Percentiles rank a stretch among this genome's conserved stretches.
These are phyloP conservation scores for Melampsora americana DNA, from an alignment of 1,284 basidiomycete species.

Conservation along the genomic window DNA sequence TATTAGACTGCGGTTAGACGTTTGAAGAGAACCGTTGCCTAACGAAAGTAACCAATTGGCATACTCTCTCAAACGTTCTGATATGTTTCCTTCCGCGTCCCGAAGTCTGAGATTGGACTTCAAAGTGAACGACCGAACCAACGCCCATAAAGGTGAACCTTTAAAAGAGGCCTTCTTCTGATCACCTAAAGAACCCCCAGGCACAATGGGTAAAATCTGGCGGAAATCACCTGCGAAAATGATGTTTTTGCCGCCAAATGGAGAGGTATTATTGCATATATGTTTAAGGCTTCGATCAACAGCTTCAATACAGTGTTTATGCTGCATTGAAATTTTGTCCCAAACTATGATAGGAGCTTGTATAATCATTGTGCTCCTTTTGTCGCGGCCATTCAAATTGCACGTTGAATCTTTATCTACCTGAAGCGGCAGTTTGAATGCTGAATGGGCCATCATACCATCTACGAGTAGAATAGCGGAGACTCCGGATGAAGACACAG, in stretches of 20 bases:
- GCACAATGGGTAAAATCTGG: conserved; percentile 3
- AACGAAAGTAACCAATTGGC: neutral
- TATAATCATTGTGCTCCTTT: neutral
- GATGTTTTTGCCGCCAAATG: neutral
- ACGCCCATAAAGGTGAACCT: neutral
- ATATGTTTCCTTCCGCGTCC: neutral
- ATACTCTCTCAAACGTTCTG: neutral
- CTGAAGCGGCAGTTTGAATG: neutral
- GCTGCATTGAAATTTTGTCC: conserved; percentile 14
- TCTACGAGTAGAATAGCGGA: neutral
- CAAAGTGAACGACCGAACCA: neutral
- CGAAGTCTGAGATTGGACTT: neutral
- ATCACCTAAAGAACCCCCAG: neutral
- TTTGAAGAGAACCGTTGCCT: neutral
- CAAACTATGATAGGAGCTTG: conserved; percentile 4
- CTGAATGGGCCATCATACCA: neutral
- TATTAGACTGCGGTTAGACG: no score
- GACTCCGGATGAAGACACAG: conserved; percentile 8
- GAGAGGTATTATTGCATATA: neutral
- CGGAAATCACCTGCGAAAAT: conserved; percentile 5
- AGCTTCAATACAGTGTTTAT: neutral
- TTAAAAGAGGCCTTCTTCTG: neutral
- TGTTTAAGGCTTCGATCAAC: neutral
- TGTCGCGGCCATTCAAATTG: neutral
- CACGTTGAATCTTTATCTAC: neutral